Percentiles rank a stretch among this genome's conserved stretches.
Conservation (phyloP, 257 asterid species). For the Jacaranda mimosifolia region DNA sequence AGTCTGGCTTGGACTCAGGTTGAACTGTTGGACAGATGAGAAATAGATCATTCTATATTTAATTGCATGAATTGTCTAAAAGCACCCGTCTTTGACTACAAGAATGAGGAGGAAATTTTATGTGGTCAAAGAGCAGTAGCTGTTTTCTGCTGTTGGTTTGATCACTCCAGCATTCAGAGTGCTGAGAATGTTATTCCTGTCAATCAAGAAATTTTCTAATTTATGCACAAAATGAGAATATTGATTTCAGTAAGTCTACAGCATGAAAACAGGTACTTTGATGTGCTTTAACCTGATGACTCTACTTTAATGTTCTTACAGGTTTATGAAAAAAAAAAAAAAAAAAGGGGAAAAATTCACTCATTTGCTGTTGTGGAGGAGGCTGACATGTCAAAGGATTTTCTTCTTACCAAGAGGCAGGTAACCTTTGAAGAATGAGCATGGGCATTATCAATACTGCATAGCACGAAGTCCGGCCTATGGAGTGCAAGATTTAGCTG, state of each 20-base stretch:
- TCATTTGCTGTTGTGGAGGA: constrained; percentile 42
- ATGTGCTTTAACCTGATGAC: background rate
- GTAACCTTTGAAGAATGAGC: constrained; percentile 72
- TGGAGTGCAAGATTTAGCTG: constrained; percentile 69
- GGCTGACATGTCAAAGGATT: constrained; percentile 66
- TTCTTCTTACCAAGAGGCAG: constrained; percentile 77
- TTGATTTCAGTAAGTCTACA: constrained; percentile 24
- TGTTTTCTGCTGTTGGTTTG: background rate
- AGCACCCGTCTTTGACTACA: background rate
- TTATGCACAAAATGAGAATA: constrained; percentile 22
- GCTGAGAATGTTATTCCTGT: constrained; percentile 9
- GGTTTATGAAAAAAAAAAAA: constrained; percentile 7
- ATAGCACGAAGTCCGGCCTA: constrained; percentile 78
- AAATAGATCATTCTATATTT: no score
- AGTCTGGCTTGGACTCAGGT: no score
- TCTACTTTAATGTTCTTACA: constrained; percentile 30
- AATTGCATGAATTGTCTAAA: background rate
- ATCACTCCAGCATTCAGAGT: background rate
- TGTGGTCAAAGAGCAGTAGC: background rate
- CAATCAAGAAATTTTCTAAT: constrained; percentile 5
- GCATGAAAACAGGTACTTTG: background rate
- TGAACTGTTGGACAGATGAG: no score
- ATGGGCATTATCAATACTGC: constrained; percentile 63
- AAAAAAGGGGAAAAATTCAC: no score
- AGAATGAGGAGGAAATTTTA: background rate